Conservation (phyloP, 192 early-diverging fungal species). For the Entomortierella beljakovae region DNA sequence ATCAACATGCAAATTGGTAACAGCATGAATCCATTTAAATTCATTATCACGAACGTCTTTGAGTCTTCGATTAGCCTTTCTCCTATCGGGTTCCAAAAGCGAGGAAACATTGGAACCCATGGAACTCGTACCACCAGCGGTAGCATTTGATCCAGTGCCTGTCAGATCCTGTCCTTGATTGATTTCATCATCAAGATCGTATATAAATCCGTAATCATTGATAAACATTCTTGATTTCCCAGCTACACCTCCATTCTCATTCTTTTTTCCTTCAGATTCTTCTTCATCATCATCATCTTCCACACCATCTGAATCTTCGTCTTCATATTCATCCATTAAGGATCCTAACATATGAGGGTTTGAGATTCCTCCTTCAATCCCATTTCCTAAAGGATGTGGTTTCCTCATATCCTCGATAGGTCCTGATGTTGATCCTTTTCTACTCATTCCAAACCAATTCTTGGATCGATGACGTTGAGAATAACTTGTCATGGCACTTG, state of each 20-base stretch:
- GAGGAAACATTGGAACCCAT: slow-evolving; percentile 21
- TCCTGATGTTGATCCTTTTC: slow-evolving; percentile 7
- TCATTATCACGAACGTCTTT: slow-evolving; percentile 40
- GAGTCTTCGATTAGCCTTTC: slow-evolving; percentile 21
- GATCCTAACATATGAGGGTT: slow-evolving; percentile 7
- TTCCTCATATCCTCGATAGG: slow-evolving; percentile 19
- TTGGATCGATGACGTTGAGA: slow-evolving; percentile 29
- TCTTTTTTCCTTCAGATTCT: background rate
- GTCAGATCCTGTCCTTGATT: slow-evolving; percentile 40
- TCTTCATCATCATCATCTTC: slow-evolving; percentile 23
- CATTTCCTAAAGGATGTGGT: slow-evolving; percentile 27
- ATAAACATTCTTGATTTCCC: slow-evolving; percentile 23
- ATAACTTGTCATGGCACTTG: slow-evolving; percentile 1
- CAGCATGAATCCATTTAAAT: slow-evolving; percentile 52
- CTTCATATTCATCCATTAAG: slow-evolving; percentile 22
- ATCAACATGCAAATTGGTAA: slow-evolving; percentile 39
- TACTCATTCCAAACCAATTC: slow-evolving; percentile 43
- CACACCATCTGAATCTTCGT: slow-evolving; percentile 20
- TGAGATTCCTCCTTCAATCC: slow-evolving; percentile 34
- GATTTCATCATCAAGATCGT: slow-evolving; percentile 49
- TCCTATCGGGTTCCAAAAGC: slow-evolving; percentile 16
- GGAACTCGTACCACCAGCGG: slow-evolving; percentile 3
- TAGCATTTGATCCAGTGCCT: slow-evolving; percentile 23
- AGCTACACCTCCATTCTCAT: no score
- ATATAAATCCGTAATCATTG: slow-evolving; percentile 52